Evolutionary conservation across 2,329 filamentous ascomycete genomes (phyloP).

Genomic region (Exophiala bonariae): DNA sequence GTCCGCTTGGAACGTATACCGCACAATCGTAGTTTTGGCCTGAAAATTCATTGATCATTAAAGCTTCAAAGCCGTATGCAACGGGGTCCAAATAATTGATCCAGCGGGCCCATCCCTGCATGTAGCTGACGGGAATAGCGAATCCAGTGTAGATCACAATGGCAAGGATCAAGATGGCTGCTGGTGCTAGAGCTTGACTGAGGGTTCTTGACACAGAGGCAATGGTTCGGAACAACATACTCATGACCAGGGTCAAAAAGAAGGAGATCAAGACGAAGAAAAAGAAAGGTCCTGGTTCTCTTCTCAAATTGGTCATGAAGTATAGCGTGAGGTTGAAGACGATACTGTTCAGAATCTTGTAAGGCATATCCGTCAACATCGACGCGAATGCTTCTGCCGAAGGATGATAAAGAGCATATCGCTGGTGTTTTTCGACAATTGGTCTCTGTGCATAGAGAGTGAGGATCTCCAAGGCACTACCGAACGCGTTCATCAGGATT

Average conservation of each 20-base stretch:
- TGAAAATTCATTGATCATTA: constrained; percentile 61
- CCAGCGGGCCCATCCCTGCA: constrained; percentile 68
- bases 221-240: constrained; percentile 60
- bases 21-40: constrained; percentile 59
- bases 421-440: constrained; percentile 86
- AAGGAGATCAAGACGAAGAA: constrained; percentile 74
- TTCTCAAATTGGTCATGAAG: constrained; percentile 80
- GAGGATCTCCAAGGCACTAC: constrained; percentile 68
- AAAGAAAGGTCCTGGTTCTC: constrained; percentile 77
- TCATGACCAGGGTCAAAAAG: constrained; percentile 57
- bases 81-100: constrained; percentile 67
- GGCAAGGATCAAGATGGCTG: constrained; percentile 53
- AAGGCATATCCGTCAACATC: constrained; percentile 83
- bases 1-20: constrained; percentile 53
- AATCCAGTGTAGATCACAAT: constrained; percentile 71
- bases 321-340: constrained; percentile 79
- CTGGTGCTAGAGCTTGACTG: constrained; percentile 62
- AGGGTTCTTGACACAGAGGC: constrained; percentile 69
- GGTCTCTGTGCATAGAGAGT: constrained; percentile 84
- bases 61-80: constrained; percentile 65
- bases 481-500: constrained; percentile 61
- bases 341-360: constrained; percentile 73
- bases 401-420: constrained; percentile 87
- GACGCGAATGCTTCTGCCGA: constrained; percentile 84
- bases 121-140: constrained; percentile 59